A percentile compares a stretch with the other conserved stretches of the same genome.
phyloP scores from a whole-genome alignment of 2,329 filamentous ascomycete genomes.

The Hyphodiscus sp. region DNA sequence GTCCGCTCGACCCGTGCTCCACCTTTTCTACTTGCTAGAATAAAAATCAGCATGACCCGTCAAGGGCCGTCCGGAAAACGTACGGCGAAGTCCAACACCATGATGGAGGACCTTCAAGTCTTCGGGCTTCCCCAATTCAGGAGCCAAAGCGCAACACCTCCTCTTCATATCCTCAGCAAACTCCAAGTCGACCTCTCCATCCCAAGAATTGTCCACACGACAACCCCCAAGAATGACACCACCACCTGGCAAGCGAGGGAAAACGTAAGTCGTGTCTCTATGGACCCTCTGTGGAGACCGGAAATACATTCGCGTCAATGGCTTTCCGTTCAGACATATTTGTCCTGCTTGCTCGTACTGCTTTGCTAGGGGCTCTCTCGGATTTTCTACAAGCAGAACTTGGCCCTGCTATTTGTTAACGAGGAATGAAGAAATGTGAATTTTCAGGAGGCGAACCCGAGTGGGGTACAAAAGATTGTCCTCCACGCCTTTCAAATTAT shows the following conservation, averaged over 20 bases:
- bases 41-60: background rate
- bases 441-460: conserved; percentile 4
- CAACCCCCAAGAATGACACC: conserved; percentile 32
- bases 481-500: conserved; percentile 22
- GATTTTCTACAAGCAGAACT: background rate
- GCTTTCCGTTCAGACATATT: conserved; percentile 9
- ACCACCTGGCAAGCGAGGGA: conserved; percentile 34
- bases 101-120: conserved; percentile 31
- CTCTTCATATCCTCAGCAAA: conserved; percentile 31
- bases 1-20: conserved; percentile 31
- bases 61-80: background rate
- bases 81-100: conserved; percentile 27
- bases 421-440: background rate
- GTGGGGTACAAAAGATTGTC: conserved; percentile 28
- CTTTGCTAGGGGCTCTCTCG: conserved; percentile 21
- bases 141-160: conserved; percentile 30
- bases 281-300: conserved; percentile 36
- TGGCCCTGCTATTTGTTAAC: background rate
- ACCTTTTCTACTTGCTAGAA: conserved; percentile 19
- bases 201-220: conserved; percentile 30
- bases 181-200: conserved; percentile 24
- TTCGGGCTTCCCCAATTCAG: conserved; percentile 30
- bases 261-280: conserved; percentile 38
- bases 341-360: conserved; percentile 29
- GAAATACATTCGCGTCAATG: conserved; percentile 36